Conservation (phyloP, 176 grass and related monocot genomes). For the Tillandsia leiboldiana region DNA sequence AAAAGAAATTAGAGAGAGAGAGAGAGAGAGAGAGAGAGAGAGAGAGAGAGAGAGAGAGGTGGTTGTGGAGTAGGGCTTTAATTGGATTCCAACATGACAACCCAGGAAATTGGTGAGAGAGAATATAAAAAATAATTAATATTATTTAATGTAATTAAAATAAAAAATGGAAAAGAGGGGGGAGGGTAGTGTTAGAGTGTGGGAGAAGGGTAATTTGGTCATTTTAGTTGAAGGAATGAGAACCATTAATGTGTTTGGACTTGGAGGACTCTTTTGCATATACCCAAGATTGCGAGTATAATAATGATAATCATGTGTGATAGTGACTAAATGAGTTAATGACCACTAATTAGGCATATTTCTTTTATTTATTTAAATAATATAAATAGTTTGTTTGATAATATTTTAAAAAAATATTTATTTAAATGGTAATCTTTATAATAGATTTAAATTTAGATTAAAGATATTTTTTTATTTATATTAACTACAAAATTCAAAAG, state of each 20-base stretch:
- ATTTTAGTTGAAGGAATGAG: constrained; percentile 4
- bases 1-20: neutral
- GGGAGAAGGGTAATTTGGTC: neutral
- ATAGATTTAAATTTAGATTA: too few species aligned
- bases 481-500: too few species aligned
- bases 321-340: too few species aligned
- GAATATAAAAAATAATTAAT: constrained; percentile 18
- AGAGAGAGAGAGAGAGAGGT: constrained; percentile 3
- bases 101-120: constrained; percentile 22
- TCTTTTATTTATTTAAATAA: too few species aligned
- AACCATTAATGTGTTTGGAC: neutral
- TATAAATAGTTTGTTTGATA: too few species aligned
- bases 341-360: too few species aligned
- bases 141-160: constrained; percentile 20
- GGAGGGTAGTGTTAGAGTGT: neutral
- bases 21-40: constrained; percentile 8
- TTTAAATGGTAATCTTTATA: too few species aligned
- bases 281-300: too few species aligned
- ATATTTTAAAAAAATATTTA: too few species aligned
- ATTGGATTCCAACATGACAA: constrained; percentile 31
- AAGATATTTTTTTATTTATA: too few species aligned
- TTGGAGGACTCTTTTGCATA: neutral
- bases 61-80: constrained; percentile 24
- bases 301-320: too few species aligned
- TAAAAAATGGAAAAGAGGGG: neutral